Percentiles rank a stretch among this genome's conserved stretches.
These are phyloP conservation scores for Dendrocalamus latiflorus DNA, from an alignment of 202 grass and related monocot genomes.

Conservation along the genomic window DNA sequence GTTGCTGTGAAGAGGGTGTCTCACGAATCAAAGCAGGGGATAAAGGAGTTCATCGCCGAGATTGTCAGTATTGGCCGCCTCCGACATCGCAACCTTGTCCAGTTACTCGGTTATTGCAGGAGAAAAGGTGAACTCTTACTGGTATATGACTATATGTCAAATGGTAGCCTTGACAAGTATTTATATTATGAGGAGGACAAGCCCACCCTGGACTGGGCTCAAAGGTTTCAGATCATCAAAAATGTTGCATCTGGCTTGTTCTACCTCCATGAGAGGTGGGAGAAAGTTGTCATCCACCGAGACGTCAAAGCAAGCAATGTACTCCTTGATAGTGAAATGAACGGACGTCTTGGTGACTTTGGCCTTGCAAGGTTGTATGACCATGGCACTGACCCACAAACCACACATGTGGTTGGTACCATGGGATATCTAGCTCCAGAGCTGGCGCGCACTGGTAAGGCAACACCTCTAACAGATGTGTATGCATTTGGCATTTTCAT, in stretches of 20 bases:
- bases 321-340: conserved; percentile 14
- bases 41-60: conserved; percentile 31
- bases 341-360: conserved; percentile 26
- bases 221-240: conserved; percentile 19
- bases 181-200: not conserved
- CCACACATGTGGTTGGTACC: conserved; percentile 28
- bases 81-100: conserved; percentile 26
- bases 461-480: conserved; percentile 29
- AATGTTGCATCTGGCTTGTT: not conserved
- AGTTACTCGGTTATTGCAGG: conserved; percentile 38
- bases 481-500: conserved; percentile 38
- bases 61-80: conserved; percentile 29
- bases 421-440: conserved; percentile 39
- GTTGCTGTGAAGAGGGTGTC: conserved; percentile 40
- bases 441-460: not conserved
- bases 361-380: conserved; percentile 40
- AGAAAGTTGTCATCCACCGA: conserved; percentile 26
- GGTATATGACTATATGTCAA: conserved; percentile 32
- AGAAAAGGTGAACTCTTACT: conserved; percentile 31
- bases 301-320: conserved; percentile 37
- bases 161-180: conserved; percentile 37
- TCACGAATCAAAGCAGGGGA: conserved; percentile 21
- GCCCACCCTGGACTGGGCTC: not conserved
- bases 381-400: conserved; percentile 27
- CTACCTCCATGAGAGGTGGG: conserved; percentile 33